These are phyloP conservation scores for Gigaspora rosea DNA, from an alignment of 192 early-diverging fungal genomes.

Conservation along the genomic window DNA sequence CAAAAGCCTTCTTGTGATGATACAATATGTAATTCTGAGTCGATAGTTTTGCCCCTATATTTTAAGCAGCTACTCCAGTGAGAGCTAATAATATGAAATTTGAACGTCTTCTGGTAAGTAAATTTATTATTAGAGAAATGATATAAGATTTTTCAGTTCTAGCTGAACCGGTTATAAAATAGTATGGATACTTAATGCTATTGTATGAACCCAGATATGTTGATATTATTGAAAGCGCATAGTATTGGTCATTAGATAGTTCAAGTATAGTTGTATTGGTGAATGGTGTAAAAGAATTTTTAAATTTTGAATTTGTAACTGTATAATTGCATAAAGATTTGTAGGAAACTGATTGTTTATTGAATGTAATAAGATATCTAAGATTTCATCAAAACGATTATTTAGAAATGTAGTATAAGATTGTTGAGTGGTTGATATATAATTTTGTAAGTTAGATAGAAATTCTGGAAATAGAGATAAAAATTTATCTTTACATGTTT, in stretches of 20 bases:
- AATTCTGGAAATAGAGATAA: too few relatives aligned
- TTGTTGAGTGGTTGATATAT: too few relatives aligned
- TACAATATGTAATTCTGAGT: neutral
- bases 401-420: too few relatives aligned
- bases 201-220: neutral
- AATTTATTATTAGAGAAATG: neutral
- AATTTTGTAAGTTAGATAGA: too few relatives aligned
- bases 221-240: neutral
- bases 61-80: neutral
- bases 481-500: too few relatives aligned
- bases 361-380: too few relatives aligned
- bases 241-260: neutral
- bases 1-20: neutral
- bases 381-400: too few relatives aligned
- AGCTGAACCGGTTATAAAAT: neutral
- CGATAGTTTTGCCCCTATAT: neutral
- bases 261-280: neutral
- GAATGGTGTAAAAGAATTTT: too few relatives aligned
- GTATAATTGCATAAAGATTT: too few relatives aligned
- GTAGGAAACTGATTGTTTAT: too few relatives aligned
- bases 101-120: neutral
- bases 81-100: neutral
- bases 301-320: too few relatives aligned
- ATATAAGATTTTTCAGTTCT: slow-evolving; percentile 13
- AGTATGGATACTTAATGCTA: neutral